These are phyloP conservation scores for Aspergillus biplanus DNA, from an alignment of 495 filamentous ascomycete genomes.

Conservation along the genomic window DNA sequence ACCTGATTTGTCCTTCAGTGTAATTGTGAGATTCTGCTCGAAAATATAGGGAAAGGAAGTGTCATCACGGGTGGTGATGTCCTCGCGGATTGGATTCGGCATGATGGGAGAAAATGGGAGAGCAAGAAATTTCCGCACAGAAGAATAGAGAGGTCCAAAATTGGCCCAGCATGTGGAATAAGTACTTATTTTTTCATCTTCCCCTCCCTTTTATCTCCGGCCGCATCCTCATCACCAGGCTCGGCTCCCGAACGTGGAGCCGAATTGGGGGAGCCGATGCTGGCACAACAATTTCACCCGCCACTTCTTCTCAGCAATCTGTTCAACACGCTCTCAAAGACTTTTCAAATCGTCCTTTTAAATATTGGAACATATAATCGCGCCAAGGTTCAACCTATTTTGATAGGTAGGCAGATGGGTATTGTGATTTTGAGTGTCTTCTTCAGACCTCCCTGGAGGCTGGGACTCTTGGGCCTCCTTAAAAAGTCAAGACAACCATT, in stretches of 20 bases:
- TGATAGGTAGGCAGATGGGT: too few relatives aligned
- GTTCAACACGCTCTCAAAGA: too few relatives aligned
- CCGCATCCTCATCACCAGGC: not conserved
- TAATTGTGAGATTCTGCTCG: constrained; percentile 43
- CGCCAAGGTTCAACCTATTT: too few relatives aligned
- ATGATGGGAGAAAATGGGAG: constrained; percentile 26
- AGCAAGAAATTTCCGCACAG: not conserved
- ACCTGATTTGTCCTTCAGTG: constrained; percentile 36
- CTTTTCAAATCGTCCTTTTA: too few relatives aligned
- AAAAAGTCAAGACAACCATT: too few relatives aligned
- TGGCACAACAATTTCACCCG: not conserved
- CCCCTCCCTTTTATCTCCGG: constrained; percentile 9
- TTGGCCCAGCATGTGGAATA: constrained; percentile 15
- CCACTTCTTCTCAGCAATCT: too few relatives aligned
- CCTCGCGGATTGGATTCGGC: constrained; percentile 41
- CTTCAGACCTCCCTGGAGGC: too few relatives aligned
- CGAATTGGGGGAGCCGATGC: too few relatives aligned
- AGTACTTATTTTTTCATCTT: constrained; percentile 11
- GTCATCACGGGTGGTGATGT: constrained; percentile 42
- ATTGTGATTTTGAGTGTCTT: too few relatives aligned
- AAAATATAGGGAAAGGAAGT: constrained; percentile 41
- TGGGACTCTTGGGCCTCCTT: too few relatives aligned
- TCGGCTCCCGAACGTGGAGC: not conserved
- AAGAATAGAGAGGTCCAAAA: not conserved
- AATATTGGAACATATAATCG: too few relatives aligned